These are phyloP conservation scores for Coemansia sp. DNA, from an alignment of 192 early-diverging fungal genomes.

Conservation along the genomic window DNA sequence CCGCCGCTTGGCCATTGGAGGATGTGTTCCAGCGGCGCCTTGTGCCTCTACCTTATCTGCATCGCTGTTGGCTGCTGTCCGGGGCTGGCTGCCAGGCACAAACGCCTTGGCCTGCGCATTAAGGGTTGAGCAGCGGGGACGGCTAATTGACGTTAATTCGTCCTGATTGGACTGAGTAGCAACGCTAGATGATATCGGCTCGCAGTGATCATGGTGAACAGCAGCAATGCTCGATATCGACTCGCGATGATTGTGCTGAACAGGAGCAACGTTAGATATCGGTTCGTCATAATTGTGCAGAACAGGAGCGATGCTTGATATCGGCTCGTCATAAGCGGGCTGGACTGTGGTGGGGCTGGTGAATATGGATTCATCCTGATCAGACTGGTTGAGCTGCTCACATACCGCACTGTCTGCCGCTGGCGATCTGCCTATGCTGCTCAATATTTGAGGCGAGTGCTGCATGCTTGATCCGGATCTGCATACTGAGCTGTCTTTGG, in stretches of 20 bases:
- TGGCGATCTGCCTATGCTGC: not conserved
- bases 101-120: constrained; percentile 38
- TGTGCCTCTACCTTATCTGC: not conserved
- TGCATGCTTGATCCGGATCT: no score
- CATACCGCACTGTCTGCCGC: not conserved
- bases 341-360: no score
- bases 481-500: not conserved
- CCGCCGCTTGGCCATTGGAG: constrained; percentile 23
- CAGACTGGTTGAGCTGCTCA: not conserved
- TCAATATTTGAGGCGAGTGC: no score
- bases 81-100: constrained; percentile 20
- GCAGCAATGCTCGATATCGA: no score
- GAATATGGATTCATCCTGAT: no score
- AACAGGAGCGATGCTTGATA: no score
- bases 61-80: constrained; percentile 1
- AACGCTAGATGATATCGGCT: no score
- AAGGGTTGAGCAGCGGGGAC: constrained; percentile 37
- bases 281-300: no score
- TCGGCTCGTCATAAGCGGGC: no score
- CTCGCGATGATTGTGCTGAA: no score
- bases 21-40: not conserved
- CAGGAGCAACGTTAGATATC: no score
- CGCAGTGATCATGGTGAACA: no score
- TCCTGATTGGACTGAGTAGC: not conserved
- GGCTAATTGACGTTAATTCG: not conserved